Evolutionary conservation across 768 basidiomycete genomes (phyloP), one percentile per base, ranked within the genome.

Genomic region (Amyloporia xantha): DNA sequence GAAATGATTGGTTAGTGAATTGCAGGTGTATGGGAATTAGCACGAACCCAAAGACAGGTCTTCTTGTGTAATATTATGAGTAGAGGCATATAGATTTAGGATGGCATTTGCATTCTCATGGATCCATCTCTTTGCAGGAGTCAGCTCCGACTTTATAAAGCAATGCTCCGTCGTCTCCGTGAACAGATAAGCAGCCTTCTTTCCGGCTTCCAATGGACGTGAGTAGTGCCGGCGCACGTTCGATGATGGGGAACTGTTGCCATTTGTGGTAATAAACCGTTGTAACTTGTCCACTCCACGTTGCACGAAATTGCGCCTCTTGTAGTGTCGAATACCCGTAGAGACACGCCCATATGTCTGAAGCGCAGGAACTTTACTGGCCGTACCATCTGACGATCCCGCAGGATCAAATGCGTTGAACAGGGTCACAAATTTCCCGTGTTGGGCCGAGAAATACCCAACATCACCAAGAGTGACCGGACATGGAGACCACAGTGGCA

Each of bases 41-140:
- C 21, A 58, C 68, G n/a, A 46, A 70, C 69, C 62, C 19, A 70
- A 56, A 52, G 50, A 62, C 2, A 71, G 50, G 47, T 70, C 69
- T 47, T 71, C 69, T 27, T 59, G 61, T n/a, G 62, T 60, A 21
- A 71, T 54, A 20, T 54, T 52, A 46, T 71, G 68, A 37, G 64
- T 56, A 11, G 52, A 53, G 7, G 65, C 78, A 61, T 76, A 90
- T n/a, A 76, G 63, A 36, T 75, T 62, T 66, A 89, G 56, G 54
- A 92, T 81, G 17, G 69, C 60, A 49, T 86, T 76, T 21, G 81
- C 77, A 55, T 91, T 83, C 3, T 74, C 72, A 48, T 75, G 76
- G 64, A 92, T 84, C 85, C 89, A 92, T 50, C 68, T 74, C 57
- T 78, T 82, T 0, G 87, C 79, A 9, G 79, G 76, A 5, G 79